phyloP scores from a whole-genome alignment of 148 eudicot genomes.

The Bassia scoparia region DNA sequence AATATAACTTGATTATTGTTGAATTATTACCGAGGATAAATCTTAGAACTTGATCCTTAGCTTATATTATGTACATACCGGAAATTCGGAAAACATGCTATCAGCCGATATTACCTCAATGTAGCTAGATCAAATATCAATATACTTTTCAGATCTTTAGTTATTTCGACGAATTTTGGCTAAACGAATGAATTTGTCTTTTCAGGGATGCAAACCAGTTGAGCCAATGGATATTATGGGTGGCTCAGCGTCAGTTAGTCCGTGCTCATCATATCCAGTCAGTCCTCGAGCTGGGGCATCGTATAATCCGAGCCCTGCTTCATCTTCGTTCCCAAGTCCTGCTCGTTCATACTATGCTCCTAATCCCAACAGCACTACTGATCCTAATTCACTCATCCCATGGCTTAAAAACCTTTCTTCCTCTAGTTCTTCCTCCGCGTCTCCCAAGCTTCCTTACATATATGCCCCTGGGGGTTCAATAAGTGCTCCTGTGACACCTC shows the following conservation, averaged over 20 bases:
- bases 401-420: slow-evolving; percentile 96
- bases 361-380: slow-evolving; percentile 37
- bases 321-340: slow-evolving; percentile 85
- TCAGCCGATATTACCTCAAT: not conserved
- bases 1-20: not conserved
- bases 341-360: slow-evolving; percentile 46
- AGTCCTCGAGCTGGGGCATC: slow-evolving; percentile 83
- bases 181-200: not conserved
- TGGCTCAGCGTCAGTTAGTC: slow-evolving; percentile 72
- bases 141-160: not conserved
- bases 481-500: slow-evolving; percentile 97
- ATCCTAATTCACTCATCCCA: slow-evolving; percentile 86
- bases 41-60: not conserved
- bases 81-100: too few relatives aligned
- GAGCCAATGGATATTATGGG: slow-evolving; percentile 62
- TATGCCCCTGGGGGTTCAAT: slow-evolving; percentile 73
- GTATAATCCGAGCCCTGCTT: slow-evolving; percentile 78
- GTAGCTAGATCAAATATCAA: not conserved
- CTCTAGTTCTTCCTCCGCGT: slow-evolving; percentile 53
- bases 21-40: not conserved
- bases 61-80: too few relatives aligned
- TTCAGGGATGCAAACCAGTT: slow-evolving; percentile 80
- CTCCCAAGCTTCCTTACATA: slow-evolving; percentile 67
- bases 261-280: slow-evolving; percentile 79
- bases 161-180: not conserved